Percentiles rank a stretch among this genome's conserved stretches.
Evolutionary conservation across 495 filamentous ascomycete species (phyloP).

Genomic region (Daldinia grandis): DNA sequence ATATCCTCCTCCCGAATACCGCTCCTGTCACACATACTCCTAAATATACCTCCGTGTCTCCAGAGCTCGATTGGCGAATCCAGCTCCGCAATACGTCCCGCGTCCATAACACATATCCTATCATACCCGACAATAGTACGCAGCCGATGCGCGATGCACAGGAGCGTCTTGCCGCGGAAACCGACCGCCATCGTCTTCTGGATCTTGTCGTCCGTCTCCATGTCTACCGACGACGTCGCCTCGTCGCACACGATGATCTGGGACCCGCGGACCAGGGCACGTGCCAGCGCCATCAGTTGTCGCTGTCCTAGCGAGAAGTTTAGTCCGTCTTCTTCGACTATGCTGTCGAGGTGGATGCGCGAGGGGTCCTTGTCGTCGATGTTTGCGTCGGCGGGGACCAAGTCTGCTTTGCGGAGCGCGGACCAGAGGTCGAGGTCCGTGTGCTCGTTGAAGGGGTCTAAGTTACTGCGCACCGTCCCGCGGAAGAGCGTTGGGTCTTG

Average conservation of each 20-base stretch:
- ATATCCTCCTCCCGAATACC: slow-evolving; percentile 85
- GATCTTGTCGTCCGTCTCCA: slow-evolving; percentile 96
- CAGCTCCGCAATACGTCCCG: slow-evolving; percentile 84
- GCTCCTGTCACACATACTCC: slow-evolving; percentile 90
- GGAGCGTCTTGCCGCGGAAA: slow-evolving; percentile 86
- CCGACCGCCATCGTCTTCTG: slow-evolving; percentile 87
- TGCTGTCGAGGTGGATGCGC: slow-evolving; percentile 81
- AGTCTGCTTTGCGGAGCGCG: slow-evolving; percentile 81
- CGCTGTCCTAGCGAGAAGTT: slow-evolving; percentile 98
- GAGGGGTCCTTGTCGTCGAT: slow-evolving; percentile 47
- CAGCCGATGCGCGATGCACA: slow-evolving; percentile 95
- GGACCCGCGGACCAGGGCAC: slow-evolving; percentile 83
- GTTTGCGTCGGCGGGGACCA: slow-evolving; percentile 65
- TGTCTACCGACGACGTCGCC: slow-evolving; percentile 90
- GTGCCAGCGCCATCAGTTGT: slow-evolving; percentile 92
- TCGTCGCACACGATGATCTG: slow-evolving; percentile 98
- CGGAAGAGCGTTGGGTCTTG: slow-evolving; percentile 96
- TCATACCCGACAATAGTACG: slow-evolving; percentile 95
- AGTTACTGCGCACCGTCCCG: slow-evolving; percentile 87
- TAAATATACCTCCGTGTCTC: slow-evolving; percentile 75
- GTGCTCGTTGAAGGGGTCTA: slow-evolving; percentile 92
- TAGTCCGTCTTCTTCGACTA: slow-evolving; percentile 91
- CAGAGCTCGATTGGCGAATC: slow-evolving; percentile 78
- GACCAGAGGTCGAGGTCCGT: slow-evolving; percentile 88
- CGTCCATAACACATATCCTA: slow-evolving; percentile 94